A percentile compares a stretch with the other conserved stretches of the same genome.
Conservation (phyloP, 2,329 filamentous ascomycete genomes). For the Colletotrichum sp. region DNA sequence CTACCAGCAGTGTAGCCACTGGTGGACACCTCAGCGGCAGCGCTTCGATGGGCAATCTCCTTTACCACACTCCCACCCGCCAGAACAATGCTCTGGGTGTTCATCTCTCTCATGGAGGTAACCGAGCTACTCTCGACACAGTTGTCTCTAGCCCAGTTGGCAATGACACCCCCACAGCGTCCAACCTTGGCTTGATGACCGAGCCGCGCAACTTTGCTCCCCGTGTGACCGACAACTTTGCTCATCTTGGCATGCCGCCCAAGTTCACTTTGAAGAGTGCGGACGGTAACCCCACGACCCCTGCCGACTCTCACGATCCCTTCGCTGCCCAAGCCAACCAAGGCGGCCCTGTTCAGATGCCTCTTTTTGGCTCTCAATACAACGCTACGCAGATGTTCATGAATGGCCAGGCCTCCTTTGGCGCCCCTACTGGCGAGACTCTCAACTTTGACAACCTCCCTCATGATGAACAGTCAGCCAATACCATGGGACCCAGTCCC, state of each 20-base stretch:
- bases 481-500: not conserved
- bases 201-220: conserved; percentile 49
- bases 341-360: not conserved
- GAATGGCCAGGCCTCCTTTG: not conserved
- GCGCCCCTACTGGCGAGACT: not conserved
- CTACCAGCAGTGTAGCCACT: not conserved
- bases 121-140: not conserved
- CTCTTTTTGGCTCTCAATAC: not conserved
- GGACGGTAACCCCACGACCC: not conserved
- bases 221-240: conserved; percentile 30
- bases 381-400: not conserved
- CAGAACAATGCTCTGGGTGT: not conserved
- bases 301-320: not conserved
- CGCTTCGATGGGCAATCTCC: conserved; percentile 3
- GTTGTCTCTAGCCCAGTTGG: not conserved
- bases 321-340: not conserved
- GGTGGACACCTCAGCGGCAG: conserved; percentile 6
- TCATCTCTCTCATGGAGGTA: not conserved
- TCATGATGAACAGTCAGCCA: not conserved
- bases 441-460: not conserved
- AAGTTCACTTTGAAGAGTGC: conserved; percentile 34
- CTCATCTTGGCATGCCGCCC: conserved; percentile 37
- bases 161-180: not conserved
- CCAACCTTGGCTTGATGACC: conserved; percentile 29
- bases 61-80: not conserved